Conservation (phyloP, 208 protist genomes). For the Vickermania ingenoplastis region DNA sequence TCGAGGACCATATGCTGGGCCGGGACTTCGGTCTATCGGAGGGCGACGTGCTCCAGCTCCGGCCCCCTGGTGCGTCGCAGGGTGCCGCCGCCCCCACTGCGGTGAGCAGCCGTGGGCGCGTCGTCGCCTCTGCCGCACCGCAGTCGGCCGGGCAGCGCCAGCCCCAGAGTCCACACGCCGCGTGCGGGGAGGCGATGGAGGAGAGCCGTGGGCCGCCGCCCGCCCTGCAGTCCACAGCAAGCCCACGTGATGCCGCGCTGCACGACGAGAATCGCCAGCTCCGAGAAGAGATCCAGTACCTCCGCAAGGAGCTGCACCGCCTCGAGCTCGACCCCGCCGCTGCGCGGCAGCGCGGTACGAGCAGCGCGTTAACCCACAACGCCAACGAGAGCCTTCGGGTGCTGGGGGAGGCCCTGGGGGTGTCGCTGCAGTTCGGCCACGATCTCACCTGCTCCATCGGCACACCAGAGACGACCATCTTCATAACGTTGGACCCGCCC, state of each 20-base stretch:
- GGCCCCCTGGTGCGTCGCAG: neutral
- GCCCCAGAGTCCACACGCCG: neutral
- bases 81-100: conserved; percentile 12
- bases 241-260: neutral
- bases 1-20: conserved; percentile 55
- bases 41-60: conserved; percentile 1
- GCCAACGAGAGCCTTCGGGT: conserved; percentile 42
- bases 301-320: conserved; percentile 13
- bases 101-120: conserved; percentile 17
- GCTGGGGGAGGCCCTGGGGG: conserved; percentile 32
- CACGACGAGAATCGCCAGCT: conserved; percentile 22
- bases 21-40: conserved; percentile 39
- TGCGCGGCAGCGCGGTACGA: neutral
- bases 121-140: neutral
- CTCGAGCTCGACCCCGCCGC: conserved; percentile 10
- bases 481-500: conserved; percentile 62
- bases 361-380: conserved; percentile 14
- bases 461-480: conserved; percentile 46
- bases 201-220: conserved; percentile 1
- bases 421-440: conserved; percentile 52
- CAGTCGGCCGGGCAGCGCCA: neutral
- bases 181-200: neutral
- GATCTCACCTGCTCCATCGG: conserved; percentile 70
- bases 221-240: neutral
- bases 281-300: conserved; percentile 23